A percentile compares a stretch with the other conserved stretches of the same genome.
Conservation (phyloP, 2,329 filamentous ascomycete genomes). For the Exophiala aquamarina region DNA sequence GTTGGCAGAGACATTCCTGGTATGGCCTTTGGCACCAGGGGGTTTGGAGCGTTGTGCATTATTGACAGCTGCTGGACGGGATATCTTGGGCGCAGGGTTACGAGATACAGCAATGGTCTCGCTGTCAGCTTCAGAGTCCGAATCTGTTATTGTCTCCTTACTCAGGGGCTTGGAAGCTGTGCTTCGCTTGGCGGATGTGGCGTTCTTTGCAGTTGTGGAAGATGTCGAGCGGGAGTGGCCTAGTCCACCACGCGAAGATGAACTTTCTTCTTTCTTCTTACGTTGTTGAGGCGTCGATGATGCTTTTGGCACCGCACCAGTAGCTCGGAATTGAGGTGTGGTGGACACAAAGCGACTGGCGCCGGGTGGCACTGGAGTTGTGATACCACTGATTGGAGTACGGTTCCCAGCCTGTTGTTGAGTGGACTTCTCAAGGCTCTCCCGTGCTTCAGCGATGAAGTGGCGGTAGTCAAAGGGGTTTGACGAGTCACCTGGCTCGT, state of each 20-base stretch:
- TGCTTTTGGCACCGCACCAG: slow-evolving; percentile 28
- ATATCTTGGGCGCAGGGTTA: background rate
- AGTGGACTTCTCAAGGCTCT: slow-evolving; percentile 33
- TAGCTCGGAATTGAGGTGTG: slow-evolving; percentile 36
- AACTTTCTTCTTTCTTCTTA: slow-evolving; percentile 9
- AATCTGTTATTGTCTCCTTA: background rate
- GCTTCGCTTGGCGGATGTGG: slow-evolving; percentile 1
- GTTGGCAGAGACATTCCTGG: slow-evolving; percentile 20
- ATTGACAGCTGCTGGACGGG: background rate
- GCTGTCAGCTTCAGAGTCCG: background rate
- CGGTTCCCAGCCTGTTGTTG: slow-evolving; percentile 15
- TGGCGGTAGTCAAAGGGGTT: slow-evolving; percentile 52
- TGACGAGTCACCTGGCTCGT: slow-evolving; percentile 43
- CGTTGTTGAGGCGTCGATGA: slow-evolving; percentile 27
- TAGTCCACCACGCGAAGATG: background rate
- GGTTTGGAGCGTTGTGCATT: background rate
- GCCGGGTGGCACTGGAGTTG: slow-evolving; percentile 34
- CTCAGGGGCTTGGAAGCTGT: slow-evolving; percentile 1
- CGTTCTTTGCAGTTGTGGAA: slow-evolving; percentile 2
- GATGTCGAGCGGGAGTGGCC: slow-evolving; percentile 1
- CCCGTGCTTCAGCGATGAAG: slow-evolving; percentile 45
- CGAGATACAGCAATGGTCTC: slow-evolving; percentile 1
- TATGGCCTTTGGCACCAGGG: slow-evolving; percentile 9
- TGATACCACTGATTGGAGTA: slow-evolving; percentile 32
- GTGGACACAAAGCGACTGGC: slow-evolving; percentile 30